phyloP scores from a whole-genome alignment of 2,329 filamentous ascomycete genomes.

The Macrophomina pseudophaseolina region DNA sequence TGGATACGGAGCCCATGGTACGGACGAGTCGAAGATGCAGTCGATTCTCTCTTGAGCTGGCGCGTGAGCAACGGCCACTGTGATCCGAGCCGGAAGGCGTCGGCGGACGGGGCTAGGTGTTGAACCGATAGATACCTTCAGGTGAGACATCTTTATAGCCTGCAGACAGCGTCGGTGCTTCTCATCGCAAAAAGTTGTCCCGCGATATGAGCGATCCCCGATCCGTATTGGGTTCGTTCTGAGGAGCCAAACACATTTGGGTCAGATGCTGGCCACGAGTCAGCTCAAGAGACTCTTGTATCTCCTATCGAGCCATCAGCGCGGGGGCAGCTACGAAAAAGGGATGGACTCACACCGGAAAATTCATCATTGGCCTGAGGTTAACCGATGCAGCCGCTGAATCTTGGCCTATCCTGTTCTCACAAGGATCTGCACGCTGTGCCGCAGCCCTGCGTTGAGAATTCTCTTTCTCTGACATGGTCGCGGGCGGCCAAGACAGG shows the following conservation, averaged over 20 bases:
- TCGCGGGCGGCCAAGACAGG: neutral
- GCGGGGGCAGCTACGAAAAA: neutral
- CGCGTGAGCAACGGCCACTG: too few relatives aligned
- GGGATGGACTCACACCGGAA: neutral
- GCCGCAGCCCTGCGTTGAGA: conserved; percentile 2
- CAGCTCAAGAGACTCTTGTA: neutral
- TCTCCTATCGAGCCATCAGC: neutral
- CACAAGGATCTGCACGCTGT: neutral
- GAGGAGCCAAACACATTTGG: neutral
- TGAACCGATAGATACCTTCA: too few relatives aligned
- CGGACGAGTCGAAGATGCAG: neutral
- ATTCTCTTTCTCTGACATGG: neutral
- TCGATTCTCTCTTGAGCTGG: too few relatives aligned
- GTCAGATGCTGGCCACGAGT: neutral
- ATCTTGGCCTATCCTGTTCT: neutral
- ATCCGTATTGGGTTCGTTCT: neutral
- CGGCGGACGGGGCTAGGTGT: too few relatives aligned
- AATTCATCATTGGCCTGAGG: neutral
- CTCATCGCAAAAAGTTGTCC: neutral
- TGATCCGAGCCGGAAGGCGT: too few relatives aligned
- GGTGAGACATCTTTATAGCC: too few relatives aligned
- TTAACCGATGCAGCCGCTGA: neutral
- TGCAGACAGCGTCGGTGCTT: neutral
- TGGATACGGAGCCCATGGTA: neutral
- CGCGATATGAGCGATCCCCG: neutral